These are phyloP conservation scores for Cryptosporidium parvum DNA, from an alignment of 169 alveolate species.

Conservation along the genomic window DNA sequence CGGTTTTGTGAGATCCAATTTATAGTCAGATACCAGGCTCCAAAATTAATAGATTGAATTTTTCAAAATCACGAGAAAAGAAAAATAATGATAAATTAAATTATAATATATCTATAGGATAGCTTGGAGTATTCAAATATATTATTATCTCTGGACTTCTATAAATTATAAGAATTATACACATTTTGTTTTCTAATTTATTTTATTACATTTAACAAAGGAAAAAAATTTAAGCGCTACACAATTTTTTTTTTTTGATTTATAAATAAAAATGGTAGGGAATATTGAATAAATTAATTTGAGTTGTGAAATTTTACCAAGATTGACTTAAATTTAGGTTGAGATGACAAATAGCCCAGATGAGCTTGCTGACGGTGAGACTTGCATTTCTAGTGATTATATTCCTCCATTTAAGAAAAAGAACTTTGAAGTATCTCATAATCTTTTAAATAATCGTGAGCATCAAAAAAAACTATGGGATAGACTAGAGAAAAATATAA, in stretches of 20 bases:
- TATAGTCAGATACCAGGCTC: slow-evolving; percentile 25
- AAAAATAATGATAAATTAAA: neutral
- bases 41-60: slow-evolving; percentile 12
- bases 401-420: slow-evolving; percentile 57
- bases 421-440: neutral
- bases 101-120: too few relatives aligned
- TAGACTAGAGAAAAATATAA: slow-evolving; percentile 28
- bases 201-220: neutral
- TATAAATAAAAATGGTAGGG: neutral
- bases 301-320: neutral
- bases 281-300: neutral
- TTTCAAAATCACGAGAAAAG: neutral
- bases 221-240: neutral
- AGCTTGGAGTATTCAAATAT: too few relatives aligned
- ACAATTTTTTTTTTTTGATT: neutral
- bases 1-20: slow-evolving; percentile 32
- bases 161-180: too few relatives aligned
- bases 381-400: slow-evolving; percentile 8
- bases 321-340: neutral
- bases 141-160: too few relatives aligned
- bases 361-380: neutral
- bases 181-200: neutral
- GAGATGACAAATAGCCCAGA: slow-evolving; percentile 15
- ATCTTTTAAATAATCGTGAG: neutral
- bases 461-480: slow-evolving; percentile 42